Evolutionary conservation across 495 filamentous ascomycete species (phyloP).

Genomic region (Apodospora peruviana): DNA sequence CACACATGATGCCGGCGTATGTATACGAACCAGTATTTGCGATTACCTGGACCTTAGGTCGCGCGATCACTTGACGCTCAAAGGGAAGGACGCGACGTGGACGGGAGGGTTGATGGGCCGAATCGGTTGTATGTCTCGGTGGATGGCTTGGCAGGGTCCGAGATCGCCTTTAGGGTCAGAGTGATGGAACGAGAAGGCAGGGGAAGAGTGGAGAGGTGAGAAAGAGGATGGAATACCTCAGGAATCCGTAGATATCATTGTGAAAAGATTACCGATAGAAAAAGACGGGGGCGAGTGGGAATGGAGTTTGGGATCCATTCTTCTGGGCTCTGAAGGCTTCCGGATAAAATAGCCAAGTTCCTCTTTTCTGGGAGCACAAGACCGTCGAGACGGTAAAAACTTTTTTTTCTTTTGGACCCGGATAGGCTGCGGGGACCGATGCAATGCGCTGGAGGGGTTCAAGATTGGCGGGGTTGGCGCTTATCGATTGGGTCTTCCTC

Average conservation of each 20-base stretch:
- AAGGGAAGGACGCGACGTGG: neutral
- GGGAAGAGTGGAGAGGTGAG: neutral
- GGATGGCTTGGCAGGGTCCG: neutral
- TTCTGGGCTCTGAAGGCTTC: slow-evolving; percentile 5
- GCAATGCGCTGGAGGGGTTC: neutral
- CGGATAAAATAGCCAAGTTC: neutral
- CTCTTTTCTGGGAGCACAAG: neutral
- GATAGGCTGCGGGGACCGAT: neutral
- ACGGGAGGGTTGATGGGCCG: too few relatives aligned
- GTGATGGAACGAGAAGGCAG: neutral
- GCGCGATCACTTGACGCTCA: too few relatives aligned
- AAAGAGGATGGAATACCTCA: neutral
- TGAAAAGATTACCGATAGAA: neutral
- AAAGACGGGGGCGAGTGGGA: slow-evolving; percentile 9
- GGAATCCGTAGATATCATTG: neutral
- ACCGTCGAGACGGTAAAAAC: neutral
- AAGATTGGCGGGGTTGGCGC: neutral
- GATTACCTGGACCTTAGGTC: too few relatives aligned
- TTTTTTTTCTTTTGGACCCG: neutral
- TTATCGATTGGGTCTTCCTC: neutral
- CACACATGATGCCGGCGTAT: slow-evolving; percentile 61
- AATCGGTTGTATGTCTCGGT: neutral
- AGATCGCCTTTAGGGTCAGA: neutral
- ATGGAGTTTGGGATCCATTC: slow-evolving; percentile 9
- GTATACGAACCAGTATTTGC: too few relatives aligned